Evolutionary conservation across 805 yeast genomes (phyloP).

Genomic region (Yarrowia divulgata): DNA sequence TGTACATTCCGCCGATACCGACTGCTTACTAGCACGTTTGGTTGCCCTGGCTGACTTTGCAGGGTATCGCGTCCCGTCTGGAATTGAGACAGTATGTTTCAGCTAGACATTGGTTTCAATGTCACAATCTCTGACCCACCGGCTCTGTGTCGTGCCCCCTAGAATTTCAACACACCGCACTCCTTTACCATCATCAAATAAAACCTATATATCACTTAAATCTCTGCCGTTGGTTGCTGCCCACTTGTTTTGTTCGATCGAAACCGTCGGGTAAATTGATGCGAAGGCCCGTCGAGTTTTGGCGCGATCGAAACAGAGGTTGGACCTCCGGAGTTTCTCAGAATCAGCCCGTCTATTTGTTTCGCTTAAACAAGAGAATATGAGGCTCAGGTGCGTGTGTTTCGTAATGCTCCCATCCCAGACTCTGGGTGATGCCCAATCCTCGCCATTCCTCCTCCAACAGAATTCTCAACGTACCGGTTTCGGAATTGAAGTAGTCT

Average conservation of each 20-base stretch:
- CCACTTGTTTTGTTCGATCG: background rate
- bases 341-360: conserved; percentile 23
- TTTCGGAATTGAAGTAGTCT: conserved; percentile 91
- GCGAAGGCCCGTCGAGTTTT: conserved; percentile 22
- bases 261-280: conserved; percentile 17
- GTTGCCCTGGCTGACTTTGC: background rate
- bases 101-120: background rate
- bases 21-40: background rate
- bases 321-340: background rate
- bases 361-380: conserved; percentile 76
- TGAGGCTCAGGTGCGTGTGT: conserved; percentile 99
- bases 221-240: conserved; percentile 5
- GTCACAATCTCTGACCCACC: background rate
- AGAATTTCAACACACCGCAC: too few species aligned
- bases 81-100: too few species aligned
- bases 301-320: background rate
- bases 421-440: conserved; percentile 92
- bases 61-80: background rate
- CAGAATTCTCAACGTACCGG: conserved; percentile 89
- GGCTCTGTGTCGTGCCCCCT: background rate
- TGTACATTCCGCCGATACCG: too few species aligned
- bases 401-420: conserved; percentile 98
- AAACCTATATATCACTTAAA: conserved; percentile 34
- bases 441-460: conserved; percentile 99
- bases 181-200: conserved; percentile 35